Conservation (phyloP, 163 green algal species). For the Scenedesmus sp. region DNA sequence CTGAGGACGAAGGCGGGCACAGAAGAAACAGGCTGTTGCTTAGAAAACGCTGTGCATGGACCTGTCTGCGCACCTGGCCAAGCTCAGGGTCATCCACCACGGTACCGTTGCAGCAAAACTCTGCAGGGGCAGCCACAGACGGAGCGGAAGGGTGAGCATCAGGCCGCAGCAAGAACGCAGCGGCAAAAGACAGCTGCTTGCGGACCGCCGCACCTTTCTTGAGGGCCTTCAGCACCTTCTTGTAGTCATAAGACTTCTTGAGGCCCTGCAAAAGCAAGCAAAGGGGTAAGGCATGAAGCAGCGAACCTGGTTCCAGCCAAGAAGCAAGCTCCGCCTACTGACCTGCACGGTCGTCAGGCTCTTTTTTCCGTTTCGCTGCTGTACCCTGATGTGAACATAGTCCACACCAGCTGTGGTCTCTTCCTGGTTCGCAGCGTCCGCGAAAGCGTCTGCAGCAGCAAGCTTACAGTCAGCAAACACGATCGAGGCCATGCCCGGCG, state of each 20-base stretch:
- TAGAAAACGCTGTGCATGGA: background rate
- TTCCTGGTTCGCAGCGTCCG: constrained; percentile 51
- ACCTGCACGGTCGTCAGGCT: constrained; percentile 97
- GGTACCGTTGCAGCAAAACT: constrained; percentile 99
- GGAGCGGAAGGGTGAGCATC: background rate
- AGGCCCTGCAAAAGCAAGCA: constrained; percentile 68
- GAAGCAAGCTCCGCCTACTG: constrained; percentile 30
- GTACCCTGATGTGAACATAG: constrained; percentile 96
- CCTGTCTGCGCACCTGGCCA: constrained; percentile 76
- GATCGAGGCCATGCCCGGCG: background rate
- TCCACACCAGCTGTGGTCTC: constrained; percentile 59
- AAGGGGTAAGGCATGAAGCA: constrained; percentile 55
- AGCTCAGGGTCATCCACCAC: constrained; percentile 99
- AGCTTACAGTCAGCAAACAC: background rate
- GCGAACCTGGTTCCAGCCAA: constrained; percentile 61
- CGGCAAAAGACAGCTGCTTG: background rate
- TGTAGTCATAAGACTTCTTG: constrained; percentile 94
- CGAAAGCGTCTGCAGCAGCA: constrained; percentile 51
- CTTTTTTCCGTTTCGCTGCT: constrained; percentile 99
- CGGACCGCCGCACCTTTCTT: constrained; percentile 90
- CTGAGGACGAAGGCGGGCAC: background rate
- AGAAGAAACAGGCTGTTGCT: background rate
- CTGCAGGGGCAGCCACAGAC: constrained; percentile 62
- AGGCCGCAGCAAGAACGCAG: background rate
- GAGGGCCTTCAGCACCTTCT: constrained; percentile 99